Evolutionary conservation across 352 stramenopile species (phyloP).

Genomic region (Globisporangium alternatum): DNA sequence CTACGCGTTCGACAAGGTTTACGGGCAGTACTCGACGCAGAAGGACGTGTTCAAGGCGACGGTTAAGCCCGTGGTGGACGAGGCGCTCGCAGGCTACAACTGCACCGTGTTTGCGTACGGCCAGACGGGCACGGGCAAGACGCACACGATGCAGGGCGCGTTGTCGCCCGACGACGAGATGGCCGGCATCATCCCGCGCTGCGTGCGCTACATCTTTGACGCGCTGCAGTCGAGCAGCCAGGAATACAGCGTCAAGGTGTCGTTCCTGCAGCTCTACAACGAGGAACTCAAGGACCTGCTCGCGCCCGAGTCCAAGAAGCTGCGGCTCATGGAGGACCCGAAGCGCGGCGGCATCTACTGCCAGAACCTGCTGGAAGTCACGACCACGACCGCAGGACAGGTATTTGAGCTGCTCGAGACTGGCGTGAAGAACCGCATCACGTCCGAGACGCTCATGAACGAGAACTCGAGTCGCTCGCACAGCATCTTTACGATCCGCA

Average conservation of each 20-base stretch:
- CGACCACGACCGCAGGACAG: constrained; percentile 69
- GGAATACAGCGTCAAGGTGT: constrained; percentile 93
- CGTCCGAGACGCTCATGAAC: constrained; percentile 93
- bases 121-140: constrained; percentile 97
- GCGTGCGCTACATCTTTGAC: constrained; percentile 94
- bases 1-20: constrained; percentile 93
- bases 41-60: constrained; percentile 95
- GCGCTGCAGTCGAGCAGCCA: constrained; percentile 86
- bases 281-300: constrained; percentile 96
- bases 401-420: constrained; percentile 88
- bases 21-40: constrained; percentile 95
- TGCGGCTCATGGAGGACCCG: constrained; percentile 86
- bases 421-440: constrained; percentile 91
- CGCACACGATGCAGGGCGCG: constrained; percentile 95
- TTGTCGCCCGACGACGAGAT: constrained; percentile 82
- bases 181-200: constrained; percentile 94
- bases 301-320: constrained; percentile 76
- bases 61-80: constrained; percentile 93
- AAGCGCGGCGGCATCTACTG: constrained; percentile 87
- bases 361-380: constrained; percentile 89
- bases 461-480: constrained; percentile 97
- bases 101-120: constrained; percentile 97
- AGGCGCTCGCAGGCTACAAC: constrained; percentile 95
- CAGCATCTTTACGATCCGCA: constrained; percentile 97
- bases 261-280: constrained; percentile 99